A percentile compares a stretch with the other conserved stretches of the same genome.
phyloP scores from a whole-genome alignment of 306 rosid species.

The Oemleria cerasiformis region DNA sequence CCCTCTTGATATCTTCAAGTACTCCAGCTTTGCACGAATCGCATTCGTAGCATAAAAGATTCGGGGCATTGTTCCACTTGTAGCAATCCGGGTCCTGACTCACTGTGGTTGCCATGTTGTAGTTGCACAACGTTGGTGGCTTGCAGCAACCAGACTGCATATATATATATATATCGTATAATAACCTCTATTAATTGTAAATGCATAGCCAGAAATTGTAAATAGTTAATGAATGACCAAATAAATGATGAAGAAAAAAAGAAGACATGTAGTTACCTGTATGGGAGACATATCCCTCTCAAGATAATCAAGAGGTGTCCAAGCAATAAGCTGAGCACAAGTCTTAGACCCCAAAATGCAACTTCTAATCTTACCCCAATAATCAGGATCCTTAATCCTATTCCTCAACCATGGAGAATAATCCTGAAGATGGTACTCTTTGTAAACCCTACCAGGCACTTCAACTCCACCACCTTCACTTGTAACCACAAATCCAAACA shows the following conservation, averaged over 20 bases:
- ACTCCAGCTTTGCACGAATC: conserved; percentile 95
- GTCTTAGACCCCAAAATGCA: conserved; percentile 83
- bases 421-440: conserved; percentile 51
- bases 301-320: conserved; percentile 77
- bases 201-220: background rate
- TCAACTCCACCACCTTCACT: conserved; percentile 68
- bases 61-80: conserved; percentile 75
- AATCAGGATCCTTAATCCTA: conserved; percentile 53
- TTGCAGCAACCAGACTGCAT: conserved; percentile 92
- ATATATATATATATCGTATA: too few relatives aligned
- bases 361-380: conserved; percentile 67
- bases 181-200: background rate
- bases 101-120: conserved; percentile 39
- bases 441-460: conserved; percentile 70
- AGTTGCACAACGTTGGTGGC: conserved; percentile 74
- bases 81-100: conserved; percentile 77
- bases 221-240: too few relatives aligned
- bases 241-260: too few relatives aligned
- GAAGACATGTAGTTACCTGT: conserved; percentile 44
- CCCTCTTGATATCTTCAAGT: conserved; percentile 60
- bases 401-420: conserved; percentile 81
- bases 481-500: conserved; percentile 77
- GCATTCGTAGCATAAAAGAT: conserved; percentile 80
- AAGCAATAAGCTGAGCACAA: conserved; percentile 52
- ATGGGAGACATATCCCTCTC: conserved; percentile 73